Evolutionary conservation across 495 filamentous ascomycete species (phyloP), one percentile per base, ranked within the genome.

Genomic region (Aspergillus wentii): DNA sequence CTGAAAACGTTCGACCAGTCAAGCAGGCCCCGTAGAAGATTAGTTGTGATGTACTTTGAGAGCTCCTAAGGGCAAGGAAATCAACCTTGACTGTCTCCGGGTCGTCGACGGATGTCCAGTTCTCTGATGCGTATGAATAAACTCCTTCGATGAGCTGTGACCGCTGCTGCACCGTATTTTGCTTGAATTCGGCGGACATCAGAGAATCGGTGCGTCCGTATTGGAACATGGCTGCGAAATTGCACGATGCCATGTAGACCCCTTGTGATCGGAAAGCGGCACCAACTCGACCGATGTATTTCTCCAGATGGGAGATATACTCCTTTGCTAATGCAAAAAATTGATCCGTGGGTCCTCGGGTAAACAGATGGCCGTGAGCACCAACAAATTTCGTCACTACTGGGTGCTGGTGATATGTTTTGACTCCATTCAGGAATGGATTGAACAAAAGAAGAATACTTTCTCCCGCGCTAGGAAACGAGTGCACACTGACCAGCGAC

Each of bases 361-460:
- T 76, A 48, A 89, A 90, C 11, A 91, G 59, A 27, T 80, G 61
- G 4, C 69, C 81, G 45, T 89, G 82, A 3, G 75, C 68, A 34
- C 70, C 76, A 17, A 88, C 76, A 44, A 86, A 83, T 0, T 66
- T 56, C 1, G 72, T 61, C 9, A 67, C 44, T 15, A 70, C 53
- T 14, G 57, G 41, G 54, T 53, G 46, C 46, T 62, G 46, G 2
- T 61, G 55, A 37, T 40, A 15, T 1, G 47, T 13, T 22, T 44
- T 41, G 14, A 48, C 17, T 1, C 57, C 62, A 17, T 68, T 57
- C 29, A 82, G 56, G n/a, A 86, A 66, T 3, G 84, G 83, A 38
- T 78, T 77, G 46, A 88, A 82, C 0, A 91, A 59, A 1, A 83
- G 83, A 50, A 76, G 59, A 37, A 90, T 79, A 35, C 81, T 86